Base-by-base conservation (phyloP, 2,329 filamentous ascomycete species). In the Amylocarpus encephaloides region DNA sequence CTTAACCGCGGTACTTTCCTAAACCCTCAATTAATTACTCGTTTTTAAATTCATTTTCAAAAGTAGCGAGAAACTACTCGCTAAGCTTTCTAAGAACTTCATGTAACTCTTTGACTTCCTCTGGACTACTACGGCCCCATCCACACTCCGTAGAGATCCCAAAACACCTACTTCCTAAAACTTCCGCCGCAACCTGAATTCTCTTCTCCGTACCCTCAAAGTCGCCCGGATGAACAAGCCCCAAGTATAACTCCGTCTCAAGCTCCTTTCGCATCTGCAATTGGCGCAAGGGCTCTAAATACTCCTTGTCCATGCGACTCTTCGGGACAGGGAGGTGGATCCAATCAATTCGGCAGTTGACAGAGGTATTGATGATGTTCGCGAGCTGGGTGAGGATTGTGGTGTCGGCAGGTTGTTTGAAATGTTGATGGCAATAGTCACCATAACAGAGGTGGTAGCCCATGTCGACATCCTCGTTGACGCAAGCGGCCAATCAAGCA, bases 391-490 rank as follows among this genome's bases (percentile, higher is more conserved):
- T 68, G 29, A 70, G 33, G 1, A 66, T 26, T 0, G 50, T 55
- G 10, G 48, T 52, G 16, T 61, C 55, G 12, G 51, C 60, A 0
- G 73, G 72, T 47, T 75, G 68, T n/a, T 68, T 51, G 53, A 71
- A 74, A 57, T 74, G 72, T 44, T 61, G 59, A 57, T 74, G 71
- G 1, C 63, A 59, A 4, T 70, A 61, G 52, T 75, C 72, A 11
- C 73, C 73, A 55, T 75, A 75, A 60, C 73, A 76, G 16, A 75
- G 63, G 57, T 75, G 73, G 30, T 71, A 65, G 0, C 71, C 73
- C 48, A 75, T 41, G 35, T 71, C 65, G 1, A 74, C 68, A 52
- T 67, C 64, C 5, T 58, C 30, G 32, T 66, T 59, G 4, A 74
- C 62, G 7, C 57, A 56, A 6, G 57, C 54, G 6, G 64, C 61